Percentiles rank a stretch among this genome's conserved stretches.
phyloP scores from a whole-genome alignment of 2,329 filamentous ascomycete species.

The Nothomitra cinnamomea region DNA sequence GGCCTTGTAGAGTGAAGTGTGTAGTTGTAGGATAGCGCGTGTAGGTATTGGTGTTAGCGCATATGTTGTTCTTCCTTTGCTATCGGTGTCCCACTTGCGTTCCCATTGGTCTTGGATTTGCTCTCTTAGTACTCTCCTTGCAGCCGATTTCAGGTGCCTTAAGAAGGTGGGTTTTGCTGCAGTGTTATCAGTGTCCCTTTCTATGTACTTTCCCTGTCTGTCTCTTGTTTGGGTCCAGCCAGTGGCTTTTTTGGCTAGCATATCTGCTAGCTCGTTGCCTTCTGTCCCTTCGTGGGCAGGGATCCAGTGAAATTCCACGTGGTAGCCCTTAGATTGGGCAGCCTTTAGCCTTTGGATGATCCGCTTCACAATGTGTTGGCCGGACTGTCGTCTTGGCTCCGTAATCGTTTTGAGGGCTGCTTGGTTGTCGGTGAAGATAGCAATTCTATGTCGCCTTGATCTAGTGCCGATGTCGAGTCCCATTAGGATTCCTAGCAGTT shows the following conservation, averaged over 20 bases:
- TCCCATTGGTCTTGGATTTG: background rate
- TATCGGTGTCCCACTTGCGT: background rate
- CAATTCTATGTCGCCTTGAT: background rate
- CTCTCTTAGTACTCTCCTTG: background rate
- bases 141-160: background rate
- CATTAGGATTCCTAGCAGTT: background rate
- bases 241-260: conserved; percentile 7
- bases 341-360: background rate
- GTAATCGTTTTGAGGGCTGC: background rate
- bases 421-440: background rate
- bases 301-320: conserved; percentile 8
- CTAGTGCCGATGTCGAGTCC: background rate
- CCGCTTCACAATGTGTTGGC: background rate
- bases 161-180: background rate
- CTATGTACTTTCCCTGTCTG: background rate
- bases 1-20: background rate
- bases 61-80: background rate
- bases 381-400: background rate
- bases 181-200: background rate
- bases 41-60: background rate
- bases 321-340: background rate
- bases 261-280: conserved; percentile 10
- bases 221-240: background rate
- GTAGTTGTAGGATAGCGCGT: background rate
- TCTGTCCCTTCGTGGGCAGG: conserved; percentile 8